Evolutionary conservation across 352 stramenopile genomes (phyloP), one percentile per base, ranked within the genome.

Genomic region (Phytophthora boehmeriae): DNA sequence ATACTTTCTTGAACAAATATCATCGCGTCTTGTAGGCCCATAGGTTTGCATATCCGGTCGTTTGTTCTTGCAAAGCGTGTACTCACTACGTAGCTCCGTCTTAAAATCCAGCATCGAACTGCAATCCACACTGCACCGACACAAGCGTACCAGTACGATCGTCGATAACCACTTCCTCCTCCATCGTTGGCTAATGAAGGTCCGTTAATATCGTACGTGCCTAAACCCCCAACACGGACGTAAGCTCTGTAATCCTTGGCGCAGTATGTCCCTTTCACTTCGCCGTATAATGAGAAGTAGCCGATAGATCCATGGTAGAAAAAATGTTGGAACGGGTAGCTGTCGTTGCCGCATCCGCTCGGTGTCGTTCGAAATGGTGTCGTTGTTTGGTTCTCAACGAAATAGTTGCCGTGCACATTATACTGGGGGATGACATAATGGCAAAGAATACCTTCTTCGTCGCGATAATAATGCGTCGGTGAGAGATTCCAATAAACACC

Each of bases 1-100:
- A 67, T 56, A 47, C 34, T 66, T 28, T 73, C 65, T 14, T 73
- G 54, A 10, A 68, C 38, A 27, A 66, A 73, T 14, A 73, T 54
- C 28, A 70, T 56, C 5, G 50, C 54, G 6, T 53, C 35, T 34
- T 55, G 42, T 4, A 64, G n/a, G 13, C 42, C 30, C 2, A 73
- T 25, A 1, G 9, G 4, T n/a, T 69, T 50, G 10, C 42, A 11
- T 9, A 56, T 51, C 4, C 20, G 19, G 0, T 59, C 59, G n/a
- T 17, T 63, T 6, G 20, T 43, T 9, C 9, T 25, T 5, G 39
- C 59, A 45, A 59, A 73, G 10, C 52, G 42, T 20, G 13, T 59
- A 19, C 65, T 66, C 14, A 23, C n/a, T 11, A 62, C 30, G 17
- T 44, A 68, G 17, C 51, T 65, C n/a, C 65, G 43, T 2, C 49